phyloP scores from a whole-genome alignment of 495 filamentous ascomycete species.

The Endocarpon pusillum region DNA sequence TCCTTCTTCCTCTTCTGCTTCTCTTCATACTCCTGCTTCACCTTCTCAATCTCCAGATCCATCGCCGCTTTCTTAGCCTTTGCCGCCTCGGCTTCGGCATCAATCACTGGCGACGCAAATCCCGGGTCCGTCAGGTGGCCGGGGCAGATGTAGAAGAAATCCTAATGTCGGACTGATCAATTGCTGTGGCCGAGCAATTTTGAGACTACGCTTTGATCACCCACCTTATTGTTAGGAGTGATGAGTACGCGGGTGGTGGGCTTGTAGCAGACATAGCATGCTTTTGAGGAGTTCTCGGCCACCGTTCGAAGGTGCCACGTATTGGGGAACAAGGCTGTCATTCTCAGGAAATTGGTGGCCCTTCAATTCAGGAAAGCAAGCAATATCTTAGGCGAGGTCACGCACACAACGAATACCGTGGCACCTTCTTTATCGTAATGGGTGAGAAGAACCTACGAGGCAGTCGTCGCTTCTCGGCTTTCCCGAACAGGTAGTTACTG shows the following conservation, averaged over 20 bases:
- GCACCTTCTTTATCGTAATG: too few relatives aligned
- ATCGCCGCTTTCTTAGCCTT: constrained; percentile 47
- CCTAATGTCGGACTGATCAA: constrained; percentile 34
- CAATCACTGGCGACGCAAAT: constrained; percentile 66
- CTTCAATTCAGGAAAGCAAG: neutral
- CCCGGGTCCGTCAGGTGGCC: constrained; percentile 68
- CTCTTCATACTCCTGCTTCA: constrained; percentile 70
- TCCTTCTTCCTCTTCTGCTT: constrained; percentile 50
- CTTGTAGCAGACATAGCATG: constrained; percentile 85
- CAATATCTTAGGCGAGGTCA: too few relatives aligned
- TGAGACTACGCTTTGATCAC: constrained; percentile 4
- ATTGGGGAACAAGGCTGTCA: constrained; percentile 37
- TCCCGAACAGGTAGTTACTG: neutral
- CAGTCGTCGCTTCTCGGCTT: neutral
- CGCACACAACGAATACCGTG: too few relatives aligned
- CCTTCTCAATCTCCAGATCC: constrained; percentile 55
- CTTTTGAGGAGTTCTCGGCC: constrained; percentile 62
- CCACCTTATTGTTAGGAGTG: constrained; percentile 77
- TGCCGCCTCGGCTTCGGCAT: constrained; percentile 54
- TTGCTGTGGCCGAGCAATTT: too few relatives aligned
- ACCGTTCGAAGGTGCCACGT: constrained; percentile 77
- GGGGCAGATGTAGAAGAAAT: constrained; percentile 86
- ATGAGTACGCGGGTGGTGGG: constrained; percentile 73
- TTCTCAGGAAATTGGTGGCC: neutral
- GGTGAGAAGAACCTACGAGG: neutral